Conservation (phyloP, 2,329 filamentous ascomycete genomes). For the Aspergillus fijiensis region DNA sequence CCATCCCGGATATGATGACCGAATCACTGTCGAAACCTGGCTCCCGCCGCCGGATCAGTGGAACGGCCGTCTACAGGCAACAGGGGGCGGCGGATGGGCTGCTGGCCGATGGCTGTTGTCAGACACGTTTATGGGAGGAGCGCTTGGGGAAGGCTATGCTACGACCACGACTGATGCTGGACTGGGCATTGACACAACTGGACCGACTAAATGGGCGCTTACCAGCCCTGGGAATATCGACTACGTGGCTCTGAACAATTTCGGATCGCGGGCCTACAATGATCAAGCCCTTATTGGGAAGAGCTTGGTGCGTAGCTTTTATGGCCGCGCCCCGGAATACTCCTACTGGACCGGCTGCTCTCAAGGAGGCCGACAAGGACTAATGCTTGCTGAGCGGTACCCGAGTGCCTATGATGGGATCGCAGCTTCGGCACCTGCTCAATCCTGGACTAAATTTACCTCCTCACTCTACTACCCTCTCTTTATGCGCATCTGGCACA, state of each 20-base stretch:
- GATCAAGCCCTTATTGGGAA: constrained; percentile 28
- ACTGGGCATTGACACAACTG: neutral
- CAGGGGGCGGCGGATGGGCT: constrained; percentile 41
- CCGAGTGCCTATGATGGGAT: constrained; percentile 49
- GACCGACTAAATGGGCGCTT: constrained; percentile 11
- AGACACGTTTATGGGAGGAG: constrained; percentile 14
- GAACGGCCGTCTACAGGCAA: constrained; percentile 40
- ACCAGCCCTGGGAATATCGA: constrained; percentile 5
- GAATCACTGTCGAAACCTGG: constrained; percentile 33
- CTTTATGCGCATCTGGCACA: neutral
- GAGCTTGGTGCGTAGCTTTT: constrained; percentile 29
- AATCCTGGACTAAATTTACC: constrained; percentile 1
- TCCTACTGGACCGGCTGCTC: constrained; percentile 50
- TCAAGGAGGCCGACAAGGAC: constrained; percentile 47
- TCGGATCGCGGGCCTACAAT: neutral
- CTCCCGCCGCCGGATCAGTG: constrained; percentile 34
- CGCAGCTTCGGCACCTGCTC: constrained; percentile 43
- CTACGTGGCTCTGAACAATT: constrained; percentile 4
- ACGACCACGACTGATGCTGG: constrained; percentile 16
- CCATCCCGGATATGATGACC: constrained; percentile 38
- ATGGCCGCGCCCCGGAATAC: constrained; percentile 30
- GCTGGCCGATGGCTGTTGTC: constrained; percentile 18
- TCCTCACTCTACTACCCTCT: neutral
- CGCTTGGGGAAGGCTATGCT: constrained; percentile 10
- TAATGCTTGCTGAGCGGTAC: constrained; percentile 45